Conservation (phyloP, 306 rosid species). For the Delonix regia region DNA sequence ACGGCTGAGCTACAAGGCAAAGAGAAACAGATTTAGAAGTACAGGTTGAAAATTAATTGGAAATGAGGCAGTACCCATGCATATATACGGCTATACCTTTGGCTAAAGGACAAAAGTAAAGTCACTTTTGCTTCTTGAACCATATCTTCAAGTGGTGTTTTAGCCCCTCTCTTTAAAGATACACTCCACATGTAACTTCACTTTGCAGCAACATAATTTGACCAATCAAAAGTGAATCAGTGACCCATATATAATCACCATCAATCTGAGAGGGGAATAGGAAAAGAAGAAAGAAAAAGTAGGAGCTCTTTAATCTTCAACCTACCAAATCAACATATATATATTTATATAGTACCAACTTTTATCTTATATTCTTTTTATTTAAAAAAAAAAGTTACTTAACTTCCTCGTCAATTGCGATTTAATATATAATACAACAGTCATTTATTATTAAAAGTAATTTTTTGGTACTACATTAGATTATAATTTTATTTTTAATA, state of each 20-base stretch:
- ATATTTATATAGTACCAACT: no score
- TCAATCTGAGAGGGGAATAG: neutral
- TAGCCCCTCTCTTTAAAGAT: conserved; percentile 8
- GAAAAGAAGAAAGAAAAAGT: neutral
- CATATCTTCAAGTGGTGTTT: neutral
- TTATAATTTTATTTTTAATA: neutral
- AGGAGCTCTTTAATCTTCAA: neutral
- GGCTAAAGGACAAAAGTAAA: conserved; percentile 40
- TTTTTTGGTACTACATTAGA: neutral
- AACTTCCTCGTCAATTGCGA: neutral
- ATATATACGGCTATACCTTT: no score
- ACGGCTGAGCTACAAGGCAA: no score
- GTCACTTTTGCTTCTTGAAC: conserved; percentile 36
- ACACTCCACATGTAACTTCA: conserved; percentile 30
- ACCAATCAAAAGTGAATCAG: conserved; percentile 25
- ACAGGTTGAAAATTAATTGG: neutral
- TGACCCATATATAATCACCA: neutral
- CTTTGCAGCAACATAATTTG: conserved; percentile 52
- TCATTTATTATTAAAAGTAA: no score
- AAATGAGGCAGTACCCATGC: no score
- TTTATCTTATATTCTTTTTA: no score
- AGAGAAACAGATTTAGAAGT: no score
- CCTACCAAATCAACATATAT: neutral
- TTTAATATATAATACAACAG: neutral
- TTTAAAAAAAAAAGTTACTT: no score